Percentiles rank a stretch among this genome's conserved stretches.
These are phyloP conservation scores for Diaporthe caulivora DNA, from an alignment of 2,329 filamentous ascomycete genomes.

Conservation along the genomic window DNA sequence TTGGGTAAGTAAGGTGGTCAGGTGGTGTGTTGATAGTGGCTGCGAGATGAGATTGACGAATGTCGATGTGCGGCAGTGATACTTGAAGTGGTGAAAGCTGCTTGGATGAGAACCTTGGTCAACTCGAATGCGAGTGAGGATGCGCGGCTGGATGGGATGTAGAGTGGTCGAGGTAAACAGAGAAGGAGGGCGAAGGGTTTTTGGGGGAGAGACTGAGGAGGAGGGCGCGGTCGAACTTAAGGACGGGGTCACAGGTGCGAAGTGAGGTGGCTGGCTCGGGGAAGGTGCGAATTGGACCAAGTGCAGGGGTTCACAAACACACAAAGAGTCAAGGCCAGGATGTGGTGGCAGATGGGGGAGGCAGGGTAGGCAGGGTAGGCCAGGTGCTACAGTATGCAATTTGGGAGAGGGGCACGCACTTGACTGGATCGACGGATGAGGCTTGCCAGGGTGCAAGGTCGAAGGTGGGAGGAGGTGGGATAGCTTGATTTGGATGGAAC, in stretches of 20 bases:
- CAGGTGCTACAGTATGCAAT: slow-evolving; percentile 12
- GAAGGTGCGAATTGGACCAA: slow-evolving; percentile 28
- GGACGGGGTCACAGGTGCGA: slow-evolving; percentile 29
- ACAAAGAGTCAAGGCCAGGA: slow-evolving; percentile 21
- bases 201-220: slow-evolving; percentile 6
- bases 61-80: slow-evolving; percentile 35
- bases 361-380: too few species aligned
- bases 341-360: not conserved
- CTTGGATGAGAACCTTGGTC: slow-evolving; percentile 32
- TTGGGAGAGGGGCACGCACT: slow-evolving; percentile 17
- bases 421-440: slow-evolving; percentile 24
- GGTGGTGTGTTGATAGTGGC: slow-evolving; percentile 18
- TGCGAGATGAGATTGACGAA: slow-evolving; percentile 32
- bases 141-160: slow-evolving; percentile 8
- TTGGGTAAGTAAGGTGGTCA: slow-evolving; percentile 10
- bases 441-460: slow-evolving; percentile 30
- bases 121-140: slow-evolving; percentile 30
- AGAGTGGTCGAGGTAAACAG: slow-evolving; percentile 29
- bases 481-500: not conserved
- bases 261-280: slow-evolving; percentile 30
- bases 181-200: not conserved
- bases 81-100: slow-evolving; percentile 30
- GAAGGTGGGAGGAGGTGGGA: not conserved
- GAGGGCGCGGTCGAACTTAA: slow-evolving; percentile 34
- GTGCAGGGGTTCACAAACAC: slow-evolving; percentile 35